Percentiles rank a stretch among this genome's conserved stretches.
Evolutionary conservation across 352 stramenopile genomes (phyloP).

Genomic region (Peronosclerospora sorghi): DNA sequence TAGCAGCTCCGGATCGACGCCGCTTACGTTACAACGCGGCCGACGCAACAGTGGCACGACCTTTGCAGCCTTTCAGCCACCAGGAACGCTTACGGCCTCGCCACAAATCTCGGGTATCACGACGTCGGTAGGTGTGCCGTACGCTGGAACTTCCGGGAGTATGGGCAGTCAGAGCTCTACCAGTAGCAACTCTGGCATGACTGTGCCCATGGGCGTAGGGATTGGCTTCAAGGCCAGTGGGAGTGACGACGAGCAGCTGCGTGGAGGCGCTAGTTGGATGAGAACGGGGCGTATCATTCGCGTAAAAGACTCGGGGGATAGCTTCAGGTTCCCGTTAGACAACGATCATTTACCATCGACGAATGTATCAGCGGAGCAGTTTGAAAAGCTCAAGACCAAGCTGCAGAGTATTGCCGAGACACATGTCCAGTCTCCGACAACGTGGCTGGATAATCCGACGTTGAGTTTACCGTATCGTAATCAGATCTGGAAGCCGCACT

Average conservation of each 20-base stretch:
- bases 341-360: slow-evolving; percentile 40
- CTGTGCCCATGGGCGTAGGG: slow-evolving; percentile 18
- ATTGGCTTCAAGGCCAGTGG: slow-evolving; percentile 11
- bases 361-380: slow-evolving; percentile 21
- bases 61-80: slow-evolving; percentile 30
- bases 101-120: slow-evolving; percentile 7
- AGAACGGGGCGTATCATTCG: slow-evolving; percentile 56
- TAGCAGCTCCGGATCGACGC: slow-evolving; percentile 7
- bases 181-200: slow-evolving; percentile 11
- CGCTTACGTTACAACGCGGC: slow-evolving; percentile 7
- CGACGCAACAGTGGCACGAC: slow-evolving; percentile 26
- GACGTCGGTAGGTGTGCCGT: slow-evolving; percentile 9
- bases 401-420: slow-evolving; percentile 26
- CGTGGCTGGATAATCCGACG: slow-evolving; percentile 67
- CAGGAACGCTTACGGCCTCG: slow-evolving; percentile 11
- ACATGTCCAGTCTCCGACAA: slow-evolving; percentile 29
- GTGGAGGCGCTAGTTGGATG: slow-evolving; percentile 50
- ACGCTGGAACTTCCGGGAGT: slow-evolving; percentile 18
- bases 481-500: slow-evolving; percentile 49
- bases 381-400: slow-evolving; percentile 20
- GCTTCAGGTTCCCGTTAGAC: slow-evolving; percentile 63
- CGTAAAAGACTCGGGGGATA: slow-evolving; percentile 59
- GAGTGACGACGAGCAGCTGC: slow-evolving; percentile 25
- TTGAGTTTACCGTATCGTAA: slow-evolving; percentile 40
- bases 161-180: slow-evolving; percentile 19